Evolutionary conservation across 169 alveolate species (phyloP), one percentile per base, ranked within the genome.

Genomic region (Pseudocohnilembus persalinus): DNA sequence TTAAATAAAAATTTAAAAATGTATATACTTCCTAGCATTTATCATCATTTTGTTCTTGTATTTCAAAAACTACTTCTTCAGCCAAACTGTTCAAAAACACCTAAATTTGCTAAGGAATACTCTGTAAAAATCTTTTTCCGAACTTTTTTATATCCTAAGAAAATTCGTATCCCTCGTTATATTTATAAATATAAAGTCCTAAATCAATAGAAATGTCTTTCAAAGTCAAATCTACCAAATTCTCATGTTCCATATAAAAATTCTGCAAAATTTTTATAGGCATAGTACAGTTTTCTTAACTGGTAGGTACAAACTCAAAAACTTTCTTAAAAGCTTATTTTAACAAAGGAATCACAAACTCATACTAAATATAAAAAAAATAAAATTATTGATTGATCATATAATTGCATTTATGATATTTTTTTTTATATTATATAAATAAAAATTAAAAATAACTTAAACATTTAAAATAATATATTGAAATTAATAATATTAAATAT

Each of bases 211-310:
- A 73, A 0, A 86, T 27, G 4, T 86, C 76, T n/a, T 77, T 80
- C 28, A 86, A 34, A 25, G 83, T 64, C 27, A 80, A 31, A 73
- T 80, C 86, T 30, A 86, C 87, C 65, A 86, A 63, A 74, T 80
- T 80, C 63, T 86, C 90, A 64, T 86, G 90, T 86, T 86, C 90
- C 87, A 86, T 86, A 35, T 74, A 86, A 77, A 86, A 86, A 31
- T 86, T 80, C 32, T 80, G 74, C 31, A 86, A 29, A 63, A 86
- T 74, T 64, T 86, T 86, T 29, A 86, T 35, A 15, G 90, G 90
- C 31, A 73, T 33, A 28, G 68, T 35, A 30, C 75, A 82, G 80
- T 35, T 80, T 49, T 4, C 34, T 63, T 73, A 68, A 30, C 80
- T 87, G 11, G 24, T 73, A 1, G 85, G 82, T 49, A 68, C 82